These are phyloP conservation scores for Mycena capillaripes DNA, from an alignment of 768 basidiomycete genomes.

Conservation along the genomic window DNA sequence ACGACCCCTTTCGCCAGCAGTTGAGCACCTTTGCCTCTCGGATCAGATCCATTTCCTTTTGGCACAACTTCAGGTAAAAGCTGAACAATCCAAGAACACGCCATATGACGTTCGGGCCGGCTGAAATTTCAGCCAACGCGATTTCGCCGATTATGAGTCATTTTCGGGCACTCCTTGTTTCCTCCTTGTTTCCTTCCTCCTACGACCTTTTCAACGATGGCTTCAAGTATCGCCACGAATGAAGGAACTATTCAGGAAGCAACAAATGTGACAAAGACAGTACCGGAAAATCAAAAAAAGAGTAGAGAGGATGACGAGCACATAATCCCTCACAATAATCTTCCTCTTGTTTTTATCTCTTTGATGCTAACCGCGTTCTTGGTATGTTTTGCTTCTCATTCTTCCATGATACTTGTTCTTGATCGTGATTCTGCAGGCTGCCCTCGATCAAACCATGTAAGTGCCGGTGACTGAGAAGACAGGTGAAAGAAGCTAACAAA, in stretches of 20 bases:
- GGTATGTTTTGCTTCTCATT: background rate
- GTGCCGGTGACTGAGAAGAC: constrained; percentile 1
- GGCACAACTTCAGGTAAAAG: background rate
- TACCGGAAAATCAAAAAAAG: constrained; percentile 14
- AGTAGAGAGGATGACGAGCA: constrained; percentile 35
- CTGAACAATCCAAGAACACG: background rate
- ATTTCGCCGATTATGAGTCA: background rate
- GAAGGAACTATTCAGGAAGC: background rate
- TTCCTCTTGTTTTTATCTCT: constrained; percentile 30
- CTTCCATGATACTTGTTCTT: background rate
- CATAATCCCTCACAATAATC: constrained; percentile 32
- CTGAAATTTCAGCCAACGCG: no score
- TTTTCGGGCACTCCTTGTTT: background rate
- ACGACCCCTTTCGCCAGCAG: no score
- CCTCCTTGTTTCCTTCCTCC: background rate
- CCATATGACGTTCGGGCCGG: background rate
- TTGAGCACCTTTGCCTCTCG: no score
- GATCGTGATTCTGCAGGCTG: background rate
- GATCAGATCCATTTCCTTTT: background rate
- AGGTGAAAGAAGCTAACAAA: background rate
- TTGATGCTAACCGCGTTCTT: constrained; percentile 34
- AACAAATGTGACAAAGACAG: background rate
- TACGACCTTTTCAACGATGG: background rate
- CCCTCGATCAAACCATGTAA: constrained; percentile 66
- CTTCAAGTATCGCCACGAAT: background rate